Evolutionary conservation across 2,329 filamentous ascomycete genomes (phyloP).

Genomic region (Fusarium azukiicola): DNA sequence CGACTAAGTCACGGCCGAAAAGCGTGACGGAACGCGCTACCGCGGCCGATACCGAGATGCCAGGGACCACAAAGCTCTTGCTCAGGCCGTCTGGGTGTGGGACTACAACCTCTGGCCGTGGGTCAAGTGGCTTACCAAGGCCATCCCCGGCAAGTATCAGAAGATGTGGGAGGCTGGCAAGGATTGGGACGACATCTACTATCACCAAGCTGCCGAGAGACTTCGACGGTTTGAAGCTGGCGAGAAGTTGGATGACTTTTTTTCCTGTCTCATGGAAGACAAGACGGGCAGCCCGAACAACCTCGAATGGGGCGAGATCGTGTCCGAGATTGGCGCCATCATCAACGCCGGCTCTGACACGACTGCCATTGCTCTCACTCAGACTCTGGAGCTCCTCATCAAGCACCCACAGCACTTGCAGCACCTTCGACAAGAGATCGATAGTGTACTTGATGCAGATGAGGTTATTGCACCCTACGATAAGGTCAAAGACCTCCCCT

Average conservation of each 20-base stretch:
- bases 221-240: neutral
- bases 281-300: constrained; percentile 8
- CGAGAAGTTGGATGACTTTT: neutral
- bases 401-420: neutral
- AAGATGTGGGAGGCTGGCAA: neutral
- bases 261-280: neutral
- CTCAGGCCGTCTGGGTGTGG: neutral
- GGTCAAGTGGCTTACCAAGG: constrained; percentile 10
- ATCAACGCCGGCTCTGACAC: constrained; percentile 11
- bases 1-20: neutral
- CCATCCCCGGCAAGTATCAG: neutral
- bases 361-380: neutral
- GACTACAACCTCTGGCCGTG: neutral
- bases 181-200: constrained; percentile 11
- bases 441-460: neutral
- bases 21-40: neutral
- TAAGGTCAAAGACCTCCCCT: neutral
- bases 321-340: neutral
- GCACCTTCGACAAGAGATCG: neutral
- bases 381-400: neutral
- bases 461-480: neutral
- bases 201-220: neutral
- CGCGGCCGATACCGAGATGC: neutral
- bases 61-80: neutral
- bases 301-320: neutral